phyloP scores from a whole-genome alignment of 352 stramenopile species.

The Phytopythium chamaehyphon region DNA sequence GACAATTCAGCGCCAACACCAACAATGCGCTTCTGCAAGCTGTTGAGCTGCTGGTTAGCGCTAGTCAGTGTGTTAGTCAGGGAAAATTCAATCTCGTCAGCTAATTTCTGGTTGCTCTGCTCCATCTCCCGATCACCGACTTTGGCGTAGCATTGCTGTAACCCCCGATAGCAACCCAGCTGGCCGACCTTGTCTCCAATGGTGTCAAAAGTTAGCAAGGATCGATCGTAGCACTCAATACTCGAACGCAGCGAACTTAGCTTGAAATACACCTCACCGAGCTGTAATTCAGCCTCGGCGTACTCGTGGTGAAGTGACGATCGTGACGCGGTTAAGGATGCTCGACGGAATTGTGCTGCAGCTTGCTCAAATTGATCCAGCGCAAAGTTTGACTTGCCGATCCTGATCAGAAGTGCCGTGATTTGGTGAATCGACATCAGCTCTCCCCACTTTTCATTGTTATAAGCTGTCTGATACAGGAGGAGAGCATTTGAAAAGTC shows the following conservation, averaged over 20 bases:
- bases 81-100: conserved; percentile 65
- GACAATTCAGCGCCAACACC: conserved; percentile 57
- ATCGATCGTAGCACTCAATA: conserved; percentile 53
- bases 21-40: conserved; percentile 53
- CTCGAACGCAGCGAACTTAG: conserved; percentile 39
- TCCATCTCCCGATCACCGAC: conserved; percentile 55
- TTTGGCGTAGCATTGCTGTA: conserved; percentile 41
- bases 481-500: conserved; percentile 37
- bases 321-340: conserved; percentile 31
- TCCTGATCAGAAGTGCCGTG: conserved; percentile 28
- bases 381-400: conserved; percentile 27
- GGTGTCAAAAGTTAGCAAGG: conserved; percentile 49
- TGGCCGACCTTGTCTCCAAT: conserved; percentile 38
- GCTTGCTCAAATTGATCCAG: conserved; percentile 55
- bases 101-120: conserved; percentile 33
- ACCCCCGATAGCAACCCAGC: conserved; percentile 47
- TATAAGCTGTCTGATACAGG: conserved; percentile 39
- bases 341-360: conserved; percentile 38
- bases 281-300: conserved; percentile 22
- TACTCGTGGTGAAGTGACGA: conserved; percentile 23
- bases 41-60: conserved; percentile 29
- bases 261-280: conserved; percentile 34
- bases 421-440: conserved; percentile 26
- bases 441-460: conserved; percentile 33
- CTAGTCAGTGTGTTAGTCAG: conserved; percentile 43